Evolutionary conservation across 805 yeast genomes (phyloP), one percentile per base, ranked within the genome.

Genomic region (Jamesozyma hellenica): DNA sequence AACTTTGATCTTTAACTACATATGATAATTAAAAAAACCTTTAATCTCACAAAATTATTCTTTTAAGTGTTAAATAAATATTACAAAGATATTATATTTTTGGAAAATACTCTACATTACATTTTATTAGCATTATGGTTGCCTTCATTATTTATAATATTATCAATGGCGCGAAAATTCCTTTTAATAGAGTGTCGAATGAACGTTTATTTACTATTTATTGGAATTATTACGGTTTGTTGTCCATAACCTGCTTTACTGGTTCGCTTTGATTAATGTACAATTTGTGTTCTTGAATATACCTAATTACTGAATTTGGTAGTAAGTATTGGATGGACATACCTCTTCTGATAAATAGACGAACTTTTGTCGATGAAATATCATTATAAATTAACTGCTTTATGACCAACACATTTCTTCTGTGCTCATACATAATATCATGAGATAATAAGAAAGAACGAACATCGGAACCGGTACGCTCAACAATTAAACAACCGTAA

Each of bases 371-470:
- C 1, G 96, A 87, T 17, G 87, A 77, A 52, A 92, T 92, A 65
- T 92, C 98, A 62, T 92, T 92, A 66, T 92, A 92, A 49, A 92
- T 92, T 56, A 92, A 73, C 65, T 92, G 98, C 58, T 88, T 92
- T 60, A 92, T 90, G 32, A 90, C 96, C 53, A 92, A 68, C 38
- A 92, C 90, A 59, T 92, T 92, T 52, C 90, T 74, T 40, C 96
- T 72, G 58, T 92, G 96, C 64, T 90, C 95, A 60, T 88, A 92
- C 96, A 92, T 87, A 53, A 92, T 82, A 60, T 92, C 98, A 64
- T 92, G 98, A 38, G 92, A 78, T 45, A 92, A 68, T 54, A 92
- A 65, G 70, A 92, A 92, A 29, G 87, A 78, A 53, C 98, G 74
- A 38, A 92, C 98, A 63, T 92, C 98, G 9, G 92, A 72, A 5